phyloP scores from a whole-genome alignment of 2,329 filamentous ascomycete genomes.

The Aspergillus uvarum region DNA sequence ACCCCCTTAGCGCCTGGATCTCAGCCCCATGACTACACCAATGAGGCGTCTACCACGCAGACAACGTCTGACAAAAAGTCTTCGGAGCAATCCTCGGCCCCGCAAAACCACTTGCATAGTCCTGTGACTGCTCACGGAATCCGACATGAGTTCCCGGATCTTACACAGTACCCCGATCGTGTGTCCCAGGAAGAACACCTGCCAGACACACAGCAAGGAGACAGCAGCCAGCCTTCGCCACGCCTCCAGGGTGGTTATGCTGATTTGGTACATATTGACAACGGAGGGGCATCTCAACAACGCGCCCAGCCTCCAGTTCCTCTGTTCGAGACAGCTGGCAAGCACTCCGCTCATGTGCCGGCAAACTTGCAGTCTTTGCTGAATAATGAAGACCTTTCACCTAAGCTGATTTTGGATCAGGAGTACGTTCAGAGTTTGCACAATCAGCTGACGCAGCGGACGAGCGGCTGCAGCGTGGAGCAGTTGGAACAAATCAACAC shows the following conservation, averaged over 20 bases:
- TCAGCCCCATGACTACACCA: constrained; percentile 64
- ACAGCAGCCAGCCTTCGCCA: constrained; percentile 35
- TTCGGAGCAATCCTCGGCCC: constrained; percentile 69
- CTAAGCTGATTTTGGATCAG: constrained; percentile 47
- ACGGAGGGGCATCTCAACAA: constrained; percentile 41
- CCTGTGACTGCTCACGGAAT: constrained; percentile 43
- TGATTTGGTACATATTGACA: constrained; percentile 23
- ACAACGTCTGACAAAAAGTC: constrained; percentile 81
- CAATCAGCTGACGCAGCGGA: constrained; percentile 62
- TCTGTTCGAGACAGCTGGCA: constrained; percentile 38
- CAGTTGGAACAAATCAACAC: constrained; percentile 93
- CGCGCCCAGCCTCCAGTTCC: constrained; percentile 42
- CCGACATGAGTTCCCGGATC: constrained; percentile 54
- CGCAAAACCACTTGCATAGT: constrained; percentile 67
- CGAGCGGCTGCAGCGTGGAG: constrained; percentile 80
- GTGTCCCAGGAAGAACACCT: constrained; percentile 59
- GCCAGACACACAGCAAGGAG: constrained; percentile 62
- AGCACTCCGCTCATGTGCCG: constrained; percentile 24
- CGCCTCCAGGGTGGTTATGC: constrained; percentile 27
- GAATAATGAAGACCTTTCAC: constrained; percentile 31
- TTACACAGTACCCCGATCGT: constrained; percentile 51
- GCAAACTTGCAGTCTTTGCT: constrained; percentile 35
- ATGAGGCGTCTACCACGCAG: constrained; percentile 86
- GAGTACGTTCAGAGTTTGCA: constrained; percentile 59
- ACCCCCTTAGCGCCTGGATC: constrained; percentile 60